Base-by-base conservation (phyloP, 2,329 filamentous ascomycete species). In the Anthostomella pinea region DNA sequence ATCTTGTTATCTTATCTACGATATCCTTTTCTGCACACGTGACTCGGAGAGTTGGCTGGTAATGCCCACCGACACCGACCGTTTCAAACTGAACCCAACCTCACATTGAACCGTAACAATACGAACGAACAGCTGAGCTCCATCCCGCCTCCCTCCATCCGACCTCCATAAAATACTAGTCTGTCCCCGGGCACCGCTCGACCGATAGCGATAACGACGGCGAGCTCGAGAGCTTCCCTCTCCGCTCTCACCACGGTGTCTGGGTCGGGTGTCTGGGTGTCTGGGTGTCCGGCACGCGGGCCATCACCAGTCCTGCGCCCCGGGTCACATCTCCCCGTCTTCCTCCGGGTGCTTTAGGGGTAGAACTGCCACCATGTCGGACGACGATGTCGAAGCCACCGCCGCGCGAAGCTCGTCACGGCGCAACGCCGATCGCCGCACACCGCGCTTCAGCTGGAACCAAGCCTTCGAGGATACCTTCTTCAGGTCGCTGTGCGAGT, bases 391-490 rank as follows among this genome's bases (percentile, higher is more conserved):
- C 40, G 48, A 52, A 20, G 39, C 49, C 15, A 46, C 49, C 24
- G 34, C 33, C 11, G 38, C 45, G 30, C 49, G 48, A 17, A 43
- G 42, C 17, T 45, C 52, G 30, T 44, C 49, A 31, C 55, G 53
- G 11, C 56, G 56, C 41, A 57, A 56, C 38, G 50, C 51, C 30
- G 57, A 60, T 37, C 52, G 49, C 19, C 53, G 57, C 35, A 59
- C 55, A 20, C 75, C 75, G 34, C 71, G 76, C 40, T 79, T 80
- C 57, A 78, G 72, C 56, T 80, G 76, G 76, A 79, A 73, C 36
- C 65, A 69, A 2, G 68, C 70, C 14, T 79, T 72, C 63, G 76
- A 80, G 58, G 67, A 69, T 35, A 79, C 76, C 39, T 80, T 80
- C 58, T 80, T 80, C 60, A 66, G 69, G 36, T 79, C 75, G 32